phyloP scores from a whole-genome alignment of 1,284 basidiomycete species.

The Pseudozyma tsukubaensis region DNA sequence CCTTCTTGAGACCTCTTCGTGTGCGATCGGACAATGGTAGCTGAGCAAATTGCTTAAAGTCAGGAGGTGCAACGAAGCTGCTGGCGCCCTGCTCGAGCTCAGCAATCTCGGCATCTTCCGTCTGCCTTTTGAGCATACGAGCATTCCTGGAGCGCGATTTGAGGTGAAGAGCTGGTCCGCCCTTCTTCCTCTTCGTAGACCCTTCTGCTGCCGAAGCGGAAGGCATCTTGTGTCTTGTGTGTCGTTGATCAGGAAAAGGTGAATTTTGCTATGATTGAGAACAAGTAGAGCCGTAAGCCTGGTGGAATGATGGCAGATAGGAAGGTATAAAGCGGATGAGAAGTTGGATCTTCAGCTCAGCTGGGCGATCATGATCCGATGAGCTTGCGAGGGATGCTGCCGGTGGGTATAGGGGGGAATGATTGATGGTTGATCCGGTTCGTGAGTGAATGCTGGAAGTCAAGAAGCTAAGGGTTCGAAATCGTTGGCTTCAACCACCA shows the following conservation, averaged over 20 bases:
- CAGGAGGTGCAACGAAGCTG: slow-evolving; percentile 31
- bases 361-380: slow-evolving; percentile 2
- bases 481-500: neutral
- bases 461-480: no score
- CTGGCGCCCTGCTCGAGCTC: slow-evolving; percentile 46
- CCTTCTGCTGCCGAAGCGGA: slow-evolving; percentile 32
- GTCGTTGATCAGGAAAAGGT: no score
- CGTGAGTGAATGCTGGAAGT: no score
- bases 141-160: slow-evolving; percentile 53
- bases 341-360: neutral
- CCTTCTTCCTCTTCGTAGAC: slow-evolving; percentile 44
- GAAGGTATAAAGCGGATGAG: neutral
- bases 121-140: slow-evolving; percentile 56
- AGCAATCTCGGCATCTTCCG: slow-evolving; percentile 57
- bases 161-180: slow-evolving; percentile 33
- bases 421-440: neutral
- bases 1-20: slow-evolving; percentile 58
- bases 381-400: neutral
- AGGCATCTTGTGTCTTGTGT: slow-evolving; percentile 29
- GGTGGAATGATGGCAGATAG: no score
- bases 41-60: slow-evolving; percentile 50
- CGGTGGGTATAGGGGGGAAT: neutral
- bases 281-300: no score
- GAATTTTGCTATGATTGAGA: no score
- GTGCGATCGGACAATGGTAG: slow-evolving; percentile 63